A percentile compares a stretch with the other conserved stretches of the same genome.
phyloP scores from a whole-genome alignment of 495 filamentous ascomycete species.

The Parathielavia appendiculata region DNA sequence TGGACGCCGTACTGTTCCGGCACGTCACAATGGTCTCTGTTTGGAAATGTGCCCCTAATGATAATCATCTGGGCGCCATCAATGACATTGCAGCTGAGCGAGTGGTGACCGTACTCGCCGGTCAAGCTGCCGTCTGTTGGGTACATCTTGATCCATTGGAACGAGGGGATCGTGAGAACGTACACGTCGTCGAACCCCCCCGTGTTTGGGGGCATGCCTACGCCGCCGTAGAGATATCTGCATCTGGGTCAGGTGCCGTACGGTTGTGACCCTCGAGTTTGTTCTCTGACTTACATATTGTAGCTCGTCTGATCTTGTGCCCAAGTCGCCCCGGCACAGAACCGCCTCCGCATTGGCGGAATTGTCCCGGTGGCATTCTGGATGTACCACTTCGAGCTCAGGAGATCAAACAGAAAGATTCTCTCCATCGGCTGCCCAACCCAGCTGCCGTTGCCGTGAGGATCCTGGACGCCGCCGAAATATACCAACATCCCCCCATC shows the following conservation, averaged over 20 bases:
- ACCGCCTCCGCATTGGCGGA: slow-evolving; percentile 44
- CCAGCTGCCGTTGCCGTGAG: slow-evolving; percentile 27
- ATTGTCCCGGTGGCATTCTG: slow-evolving; percentile 46
- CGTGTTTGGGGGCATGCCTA: slow-evolving; percentile 35
- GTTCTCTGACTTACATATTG: slow-evolving; percentile 44
- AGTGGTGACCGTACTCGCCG: slow-evolving; percentile 39
- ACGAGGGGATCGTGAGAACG: slow-evolving; percentile 52
- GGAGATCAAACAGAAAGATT: slow-evolving; percentile 51
- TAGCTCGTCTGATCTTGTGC: slow-evolving; percentile 50
- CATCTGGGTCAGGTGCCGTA: neutral
- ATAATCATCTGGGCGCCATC: slow-evolving; percentile 57
- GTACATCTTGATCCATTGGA: slow-evolving; percentile 52
- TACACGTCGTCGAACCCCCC: slow-evolving; percentile 53
- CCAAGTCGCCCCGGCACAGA: slow-evolving; percentile 52
- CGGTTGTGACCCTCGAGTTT: no score
- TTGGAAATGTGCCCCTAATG: slow-evolving; percentile 63
- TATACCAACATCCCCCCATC: slow-evolving; percentile 50
- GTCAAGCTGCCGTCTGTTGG: slow-evolving; percentile 30
- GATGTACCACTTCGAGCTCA: slow-evolving; percentile 49
- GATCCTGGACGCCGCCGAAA: slow-evolving; percentile 46
- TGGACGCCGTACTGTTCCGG: slow-evolving; percentile 55
- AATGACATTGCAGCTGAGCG: slow-evolving; percentile 49
- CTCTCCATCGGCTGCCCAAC: slow-evolving; percentile 32
- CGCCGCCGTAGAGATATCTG: slow-evolving; percentile 52
- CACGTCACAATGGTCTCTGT: slow-evolving; percentile 59